These are phyloP conservation scores for Curvularia sp. DNA, from an alignment of 2,329 filamentous ascomycete species.

Conservation along the genomic window DNA sequence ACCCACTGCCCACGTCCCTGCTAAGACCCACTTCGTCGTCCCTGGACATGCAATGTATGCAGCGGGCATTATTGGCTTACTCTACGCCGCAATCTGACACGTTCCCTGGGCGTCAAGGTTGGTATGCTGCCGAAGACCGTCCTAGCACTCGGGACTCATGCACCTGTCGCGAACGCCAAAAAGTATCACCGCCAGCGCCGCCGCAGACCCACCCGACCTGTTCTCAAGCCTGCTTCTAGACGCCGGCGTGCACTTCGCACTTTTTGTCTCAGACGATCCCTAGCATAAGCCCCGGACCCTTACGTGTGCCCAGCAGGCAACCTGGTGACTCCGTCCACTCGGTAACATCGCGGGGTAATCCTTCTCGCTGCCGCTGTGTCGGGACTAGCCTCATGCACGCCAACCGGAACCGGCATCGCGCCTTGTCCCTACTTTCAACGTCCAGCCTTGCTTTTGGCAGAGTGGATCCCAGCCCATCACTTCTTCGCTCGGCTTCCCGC, in stretches of 20 bases:
- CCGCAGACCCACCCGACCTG: not conserved
- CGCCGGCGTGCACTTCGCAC: not conserved
- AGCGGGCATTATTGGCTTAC: not conserved
- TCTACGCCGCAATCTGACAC: not conserved
- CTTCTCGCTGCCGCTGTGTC: not conserved
- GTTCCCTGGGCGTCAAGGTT: not conserved
- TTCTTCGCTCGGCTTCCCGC: not conserved
- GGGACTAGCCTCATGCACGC: not conserved
- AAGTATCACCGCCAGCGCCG: not conserved
- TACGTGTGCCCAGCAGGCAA: not conserved
- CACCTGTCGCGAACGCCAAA: not conserved
- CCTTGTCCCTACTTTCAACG: not conserved
- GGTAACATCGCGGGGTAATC: slow-evolving; percentile 6
- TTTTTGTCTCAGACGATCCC: not conserved
- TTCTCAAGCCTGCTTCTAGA: not conserved
- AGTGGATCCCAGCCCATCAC: not conserved
- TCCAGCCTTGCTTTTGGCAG: not conserved
- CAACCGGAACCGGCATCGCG: not conserved
- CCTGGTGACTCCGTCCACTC: not conserved
- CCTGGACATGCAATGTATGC: not conserved
- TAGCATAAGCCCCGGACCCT: not conserved
- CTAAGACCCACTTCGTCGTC: not conserved
- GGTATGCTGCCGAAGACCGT: not conserved
- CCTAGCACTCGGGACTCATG: not conserved
- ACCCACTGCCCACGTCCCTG: not conserved